A percentile compares a stretch with the other conserved stretches of the same genome.
Evolutionary conservation across 192 early-diverging fungal genomes (phyloP).

Genomic region (Lobulomyces angularis): DNA sequence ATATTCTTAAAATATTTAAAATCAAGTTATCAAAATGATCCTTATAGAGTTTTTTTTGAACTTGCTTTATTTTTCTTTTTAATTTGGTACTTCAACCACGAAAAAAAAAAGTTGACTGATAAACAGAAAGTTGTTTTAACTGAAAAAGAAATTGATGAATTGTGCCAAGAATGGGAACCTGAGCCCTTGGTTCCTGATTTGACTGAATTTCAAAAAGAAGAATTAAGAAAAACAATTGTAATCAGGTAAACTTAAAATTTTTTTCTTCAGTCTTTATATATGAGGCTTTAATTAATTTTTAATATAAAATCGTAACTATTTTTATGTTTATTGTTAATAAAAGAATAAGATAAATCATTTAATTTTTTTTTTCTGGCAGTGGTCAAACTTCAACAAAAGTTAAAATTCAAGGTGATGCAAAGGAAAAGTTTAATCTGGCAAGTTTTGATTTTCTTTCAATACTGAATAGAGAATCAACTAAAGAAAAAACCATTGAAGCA

Average conservation of each 20-base stretch:
- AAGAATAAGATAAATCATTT: neutral
- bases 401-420: conserved; percentile 44
- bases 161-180: conserved; percentile 89
- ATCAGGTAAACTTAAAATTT: neutral
- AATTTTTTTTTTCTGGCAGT: too few relatives aligned
- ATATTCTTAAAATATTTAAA: too few relatives aligned
- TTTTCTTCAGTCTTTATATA: neutral
- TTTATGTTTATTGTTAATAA: too few relatives aligned
- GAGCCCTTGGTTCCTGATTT: conserved; percentile 79
- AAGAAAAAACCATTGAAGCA: conserved; percentile 70
- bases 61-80: conserved; percentile 72
- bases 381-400: conserved; percentile 42
- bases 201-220: conserved; percentile 43
- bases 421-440: conserved; percentile 65
- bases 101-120: conserved; percentile 62
- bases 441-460: conserved; percentile 81
- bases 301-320: too few relatives aligned
- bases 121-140: conserved; percentile 62
- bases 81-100: conserved; percentile 74
- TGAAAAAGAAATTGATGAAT: conserved; percentile 89
- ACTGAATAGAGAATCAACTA: conserved; percentile 56
- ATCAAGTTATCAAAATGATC: conserved; percentile 96
- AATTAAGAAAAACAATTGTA: conserved; percentile 65
- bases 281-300: neutral
- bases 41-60: conserved; percentile 75